These are phyloP conservation scores for Yamadazyma aaseri DNA, from an alignment of 1,139 yeast species.

Conservation along the genomic window DNA sequence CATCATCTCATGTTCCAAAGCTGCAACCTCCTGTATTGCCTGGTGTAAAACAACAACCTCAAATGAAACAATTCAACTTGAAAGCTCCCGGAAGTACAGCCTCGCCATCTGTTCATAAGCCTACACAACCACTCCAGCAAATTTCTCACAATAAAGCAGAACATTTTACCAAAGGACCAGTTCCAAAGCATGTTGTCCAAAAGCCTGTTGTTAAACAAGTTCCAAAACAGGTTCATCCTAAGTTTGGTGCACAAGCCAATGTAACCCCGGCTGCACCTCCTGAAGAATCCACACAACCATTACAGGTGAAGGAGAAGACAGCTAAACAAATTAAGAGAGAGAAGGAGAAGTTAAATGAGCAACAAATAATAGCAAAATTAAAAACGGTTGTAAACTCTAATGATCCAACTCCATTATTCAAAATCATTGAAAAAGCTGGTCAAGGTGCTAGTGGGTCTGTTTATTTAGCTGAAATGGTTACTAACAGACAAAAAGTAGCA, in stretches of 20 bases:
- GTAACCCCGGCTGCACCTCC: conserved; percentile 4
- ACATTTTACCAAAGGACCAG: neutral
- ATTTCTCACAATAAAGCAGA: neutral
- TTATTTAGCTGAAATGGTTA: conserved; percentile 74
- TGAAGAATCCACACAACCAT: conserved; percentile 4
- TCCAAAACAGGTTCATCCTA: conserved; percentile 7
- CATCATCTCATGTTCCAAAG: conserved; percentile 23
- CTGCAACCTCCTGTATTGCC: conserved; percentile 36
- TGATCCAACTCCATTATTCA: conserved; percentile 84
- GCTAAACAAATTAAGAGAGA: conserved; percentile 53
- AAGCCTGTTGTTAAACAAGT: neutral
- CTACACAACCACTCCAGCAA: conserved; percentile 2
- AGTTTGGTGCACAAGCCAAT: conserved; percentile 3
- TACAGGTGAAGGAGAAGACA: conserved; percentile 22
- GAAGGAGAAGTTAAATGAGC: conserved; percentile 77
- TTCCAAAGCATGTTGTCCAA: neutral
- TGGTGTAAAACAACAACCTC: conserved; percentile 4
- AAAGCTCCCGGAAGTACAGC: conserved; percentile 3
- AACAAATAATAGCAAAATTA: conserved; percentile 81
- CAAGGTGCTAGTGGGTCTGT: conserved; percentile 99
- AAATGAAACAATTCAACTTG: conserved; percentile 11
- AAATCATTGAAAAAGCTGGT: conserved; percentile 93
- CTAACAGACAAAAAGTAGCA: conserved; percentile 57
- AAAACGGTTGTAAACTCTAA: conserved; percentile 77
- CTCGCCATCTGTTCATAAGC: neutral